Evolutionary conservation across 2,329 filamentous ascomycete species (phyloP).

Genomic region (Fusarium virguliforme): DNA sequence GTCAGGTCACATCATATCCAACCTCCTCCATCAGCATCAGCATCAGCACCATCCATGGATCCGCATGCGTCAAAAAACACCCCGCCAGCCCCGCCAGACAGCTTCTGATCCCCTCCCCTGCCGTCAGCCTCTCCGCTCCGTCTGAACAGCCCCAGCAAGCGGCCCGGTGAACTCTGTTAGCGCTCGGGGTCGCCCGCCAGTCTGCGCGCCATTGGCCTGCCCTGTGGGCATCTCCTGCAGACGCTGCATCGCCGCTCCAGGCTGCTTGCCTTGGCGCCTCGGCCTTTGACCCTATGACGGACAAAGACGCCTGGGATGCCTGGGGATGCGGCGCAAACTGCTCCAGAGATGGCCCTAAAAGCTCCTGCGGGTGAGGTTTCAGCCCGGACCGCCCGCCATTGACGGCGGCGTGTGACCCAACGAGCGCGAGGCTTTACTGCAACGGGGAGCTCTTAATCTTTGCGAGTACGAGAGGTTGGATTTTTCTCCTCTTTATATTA

Average conservation of each 20-base stretch:
- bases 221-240: slow-evolving; percentile 38
- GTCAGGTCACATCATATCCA: slow-evolving; percentile 15
- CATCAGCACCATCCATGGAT: neutral
- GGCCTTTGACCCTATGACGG: slow-evolving; percentile 32
- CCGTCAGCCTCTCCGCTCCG: slow-evolving; percentile 37
- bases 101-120: slow-evolving; percentile 24
- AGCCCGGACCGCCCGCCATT: slow-evolving; percentile 43
- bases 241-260: slow-evolving; percentile 11
- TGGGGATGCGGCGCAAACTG: slow-evolving; percentile 16
- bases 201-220: slow-evolving; percentile 45
- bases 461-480: slow-evolving; percentile 16
- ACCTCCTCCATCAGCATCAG: slow-evolving; percentile 14
- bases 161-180: slow-evolving; percentile 42
- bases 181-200: slow-evolving; percentile 46
- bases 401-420: slow-evolving; percentile 21
- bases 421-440: slow-evolving; percentile 11
- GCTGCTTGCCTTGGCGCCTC: slow-evolving; percentile 21
- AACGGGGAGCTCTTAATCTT: slow-evolving; percentile 24
- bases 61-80: slow-evolving; percentile 19
- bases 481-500: slow-evolving; percentile 21
- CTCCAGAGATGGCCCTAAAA: slow-evolving; percentile 32
- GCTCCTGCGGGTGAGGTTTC: slow-evolving; percentile 49
- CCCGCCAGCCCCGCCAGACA: slow-evolving; percentile 31
- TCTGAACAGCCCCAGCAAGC: slow-evolving; percentile 43
- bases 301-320: slow-evolving; percentile 16